Percentiles rank a stretch among this genome's conserved stretches.
phyloP scores from a whole-genome alignment of 2,329 filamentous ascomycete genomes.

The Colletotrichum spinosum region DNA sequence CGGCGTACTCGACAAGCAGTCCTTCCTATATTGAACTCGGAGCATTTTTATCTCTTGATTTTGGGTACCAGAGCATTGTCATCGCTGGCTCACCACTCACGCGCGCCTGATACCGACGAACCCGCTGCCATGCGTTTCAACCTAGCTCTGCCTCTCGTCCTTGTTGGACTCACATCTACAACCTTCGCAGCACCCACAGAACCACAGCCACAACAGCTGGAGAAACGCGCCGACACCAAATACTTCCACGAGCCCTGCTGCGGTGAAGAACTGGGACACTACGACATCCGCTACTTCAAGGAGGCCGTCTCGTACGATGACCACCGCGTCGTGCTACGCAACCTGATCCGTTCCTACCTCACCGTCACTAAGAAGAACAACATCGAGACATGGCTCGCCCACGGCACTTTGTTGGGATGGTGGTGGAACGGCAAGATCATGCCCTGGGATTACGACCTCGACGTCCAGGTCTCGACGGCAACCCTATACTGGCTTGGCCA shows the following conservation, averaged over 20 bases:
- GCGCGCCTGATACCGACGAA: conserved; percentile 6
- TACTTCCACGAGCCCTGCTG: conserved; percentile 76
- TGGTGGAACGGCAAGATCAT: conserved; percentile 87
- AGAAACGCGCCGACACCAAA: conserved; percentile 52
- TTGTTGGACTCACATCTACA: conserved; percentile 24
- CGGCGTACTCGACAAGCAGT: neutral
- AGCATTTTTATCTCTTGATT: neutral
- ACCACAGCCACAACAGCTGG: conserved; percentile 9
- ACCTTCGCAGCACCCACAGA: conserved; percentile 19
- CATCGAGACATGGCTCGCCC: conserved; percentile 87
- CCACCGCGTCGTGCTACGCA: conserved; percentile 72
- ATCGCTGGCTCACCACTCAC: neutral
- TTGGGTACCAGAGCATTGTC: neutral
- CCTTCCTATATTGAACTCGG: neutral
- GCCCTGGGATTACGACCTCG: conserved; percentile 88
- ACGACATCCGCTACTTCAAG: conserved; percentile 78
- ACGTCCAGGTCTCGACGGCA: conserved; percentile 78
- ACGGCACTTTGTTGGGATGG: conserved; percentile 87
- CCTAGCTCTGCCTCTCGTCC: conserved; percentile 17
- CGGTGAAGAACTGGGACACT: conserved; percentile 74
- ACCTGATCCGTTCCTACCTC: conserved; percentile 82
- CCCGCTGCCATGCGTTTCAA: conserved; percentile 23
- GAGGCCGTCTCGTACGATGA: conserved; percentile 72
- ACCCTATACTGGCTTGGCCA: conserved; percentile 75
- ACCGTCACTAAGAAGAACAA: conserved; percentile 71